Base-by-base conservation (phyloP, 1,284 basidiomycete species). In the Apiotrichum brassicae region DNA sequence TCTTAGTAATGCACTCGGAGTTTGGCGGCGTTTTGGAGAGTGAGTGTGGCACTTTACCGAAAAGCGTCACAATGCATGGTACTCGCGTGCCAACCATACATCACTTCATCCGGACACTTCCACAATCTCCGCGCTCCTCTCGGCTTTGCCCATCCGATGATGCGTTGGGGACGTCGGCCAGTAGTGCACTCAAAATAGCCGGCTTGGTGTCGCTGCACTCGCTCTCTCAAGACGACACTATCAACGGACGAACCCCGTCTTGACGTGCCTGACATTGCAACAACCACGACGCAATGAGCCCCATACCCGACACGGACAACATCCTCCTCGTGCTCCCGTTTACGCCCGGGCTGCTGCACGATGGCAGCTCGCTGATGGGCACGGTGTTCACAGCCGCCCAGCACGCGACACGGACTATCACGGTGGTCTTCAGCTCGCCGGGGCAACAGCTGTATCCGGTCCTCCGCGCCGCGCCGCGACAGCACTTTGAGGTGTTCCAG, bases 401-500 rank as follows among this genome's bases (percentile, higher is more conserved):
- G 30, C 42, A 51, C 30, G 50, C 58, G 16, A 43, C 58, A 16
- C 43, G 43, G 0, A 51, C 54, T 22, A 55, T 64, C 34, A 62
- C 59, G 6, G 57, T 70, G 36, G 37, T 66, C 35, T 64, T 68
- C 62, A 56, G 54, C 33, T 58, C 66, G 1, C 63, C 62, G 13
- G 39, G 37, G 7, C 18, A 36, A 16, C 65, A 67, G 48, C 57
- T 70, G 6, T 68, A 66, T 46, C 34, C 46, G 2, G 20, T n/a
- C 2, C 47, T 70, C 0, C 40, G 50, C 12, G 19, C 25, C 2
- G 52, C 58, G 7, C 59, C 67, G 4, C 36, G 37, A 9, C 30
- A 30, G 19, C 43, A 66, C 41, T 75, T 68, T 59, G 43, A 55
- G 2, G 42, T 22, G 2, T 53, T 73, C 22, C 68, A 72, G 52